phyloP scores from a whole-genome alignment of 2,329 filamentous ascomycete species.

The Fusarium agapanthi region DNA sequence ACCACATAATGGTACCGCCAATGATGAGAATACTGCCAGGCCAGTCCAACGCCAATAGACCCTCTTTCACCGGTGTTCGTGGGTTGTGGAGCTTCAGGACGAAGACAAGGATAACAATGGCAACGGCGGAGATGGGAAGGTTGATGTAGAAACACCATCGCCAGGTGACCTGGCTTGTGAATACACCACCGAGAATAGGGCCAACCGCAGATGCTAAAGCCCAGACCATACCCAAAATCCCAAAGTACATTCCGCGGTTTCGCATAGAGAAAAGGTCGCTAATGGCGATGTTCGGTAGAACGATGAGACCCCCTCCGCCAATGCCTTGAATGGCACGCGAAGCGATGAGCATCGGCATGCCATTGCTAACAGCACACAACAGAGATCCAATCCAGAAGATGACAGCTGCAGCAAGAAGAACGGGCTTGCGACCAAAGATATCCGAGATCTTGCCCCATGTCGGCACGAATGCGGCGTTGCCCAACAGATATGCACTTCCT shows the following conservation, averaged over 20 bases:
- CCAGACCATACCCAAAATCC: slow-evolving; percentile 66
- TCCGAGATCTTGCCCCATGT: slow-evolving; percentile 74
- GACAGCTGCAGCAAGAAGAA: slow-evolving; percentile 59
- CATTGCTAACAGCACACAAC: slow-evolving; percentile 59
- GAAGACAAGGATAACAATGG: slow-evolving; percentile 62
- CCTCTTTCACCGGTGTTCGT: slow-evolving; percentile 67
- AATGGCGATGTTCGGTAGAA: slow-evolving; percentile 67
- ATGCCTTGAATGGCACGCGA: slow-evolving; percentile 65
- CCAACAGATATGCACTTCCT: slow-evolving; percentile 76
- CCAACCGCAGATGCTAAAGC: slow-evolving; percentile 72
- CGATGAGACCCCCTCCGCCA: slow-evolving; percentile 66
- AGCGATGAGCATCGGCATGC: slow-evolving; percentile 63
- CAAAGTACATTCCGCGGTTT: slow-evolving; percentile 61
- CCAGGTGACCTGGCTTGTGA: slow-evolving; percentile 72
- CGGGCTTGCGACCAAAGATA: slow-evolving; percentile 66
- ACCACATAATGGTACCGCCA: slow-evolving; percentile 83
- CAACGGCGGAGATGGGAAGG: slow-evolving; percentile 57
- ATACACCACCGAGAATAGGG: slow-evolving; percentile 73
- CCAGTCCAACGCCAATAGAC: slow-evolving; percentile 71
- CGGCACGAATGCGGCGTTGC: slow-evolving; percentile 71
- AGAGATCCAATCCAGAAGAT: slow-evolving; percentile 65
- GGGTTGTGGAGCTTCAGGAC: slow-evolving; percentile 76
- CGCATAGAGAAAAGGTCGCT: slow-evolving; percentile 64
- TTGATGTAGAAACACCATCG: slow-evolving; percentile 78
- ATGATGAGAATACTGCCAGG: slow-evolving; percentile 67